Conservation (phyloP, 2,329 filamentous ascomycete genomes). For the Macrophomina phaseolina region DNA sequence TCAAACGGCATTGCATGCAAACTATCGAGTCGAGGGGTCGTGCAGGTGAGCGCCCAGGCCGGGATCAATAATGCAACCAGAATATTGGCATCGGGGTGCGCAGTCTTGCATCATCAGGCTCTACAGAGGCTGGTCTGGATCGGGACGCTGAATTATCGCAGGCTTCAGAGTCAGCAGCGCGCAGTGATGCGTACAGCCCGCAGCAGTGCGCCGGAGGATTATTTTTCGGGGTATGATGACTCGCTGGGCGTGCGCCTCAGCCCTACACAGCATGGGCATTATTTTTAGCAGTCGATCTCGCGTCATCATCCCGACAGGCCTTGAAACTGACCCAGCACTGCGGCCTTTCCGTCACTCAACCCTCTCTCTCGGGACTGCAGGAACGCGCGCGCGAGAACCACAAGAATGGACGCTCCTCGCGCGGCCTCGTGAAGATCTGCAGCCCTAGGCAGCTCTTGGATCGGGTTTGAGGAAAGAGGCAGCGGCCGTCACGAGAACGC, state of each 20-base stretch:
- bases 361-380: slow-evolving; percentile 20
- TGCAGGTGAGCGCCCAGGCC: slow-evolving; percentile 6
- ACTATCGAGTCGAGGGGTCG: slow-evolving; percentile 15
- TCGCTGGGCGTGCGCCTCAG: slow-evolving; percentile 22
- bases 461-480: slow-evolving; percentile 4
- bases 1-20: slow-evolving; percentile 23
- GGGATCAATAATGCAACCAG: slow-evolving; percentile 27
- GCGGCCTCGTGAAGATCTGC: slow-evolving; percentile 26
- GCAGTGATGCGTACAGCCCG: background rate
- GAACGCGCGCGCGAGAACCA: slow-evolving; percentile 9
- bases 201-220: slow-evolving; percentile 24
- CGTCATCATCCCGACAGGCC: slow-evolving; percentile 26
- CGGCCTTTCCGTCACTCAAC: slow-evolving; percentile 27
- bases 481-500: slow-evolving; percentile 2
- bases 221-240: slow-evolving; percentile 2
- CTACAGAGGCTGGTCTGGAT: slow-evolving; percentile 10
- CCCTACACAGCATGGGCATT: slow-evolving; percentile 27
- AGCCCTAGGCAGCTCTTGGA: slow-evolving; percentile 16
- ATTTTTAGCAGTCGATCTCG: slow-evolving; percentile 28
- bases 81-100: slow-evolving; percentile 26
- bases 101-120: slow-evolving; percentile 23
- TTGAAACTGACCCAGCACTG: slow-evolving; percentile 23
- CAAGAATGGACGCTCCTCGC: background rate
- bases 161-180: slow-evolving; percentile 12
- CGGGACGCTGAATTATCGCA: background rate